phyloP scores from a whole-genome alignment of 495 filamentous ascomycete genomes.

The Aspergillus sclerotiicarbonarius region DNA sequence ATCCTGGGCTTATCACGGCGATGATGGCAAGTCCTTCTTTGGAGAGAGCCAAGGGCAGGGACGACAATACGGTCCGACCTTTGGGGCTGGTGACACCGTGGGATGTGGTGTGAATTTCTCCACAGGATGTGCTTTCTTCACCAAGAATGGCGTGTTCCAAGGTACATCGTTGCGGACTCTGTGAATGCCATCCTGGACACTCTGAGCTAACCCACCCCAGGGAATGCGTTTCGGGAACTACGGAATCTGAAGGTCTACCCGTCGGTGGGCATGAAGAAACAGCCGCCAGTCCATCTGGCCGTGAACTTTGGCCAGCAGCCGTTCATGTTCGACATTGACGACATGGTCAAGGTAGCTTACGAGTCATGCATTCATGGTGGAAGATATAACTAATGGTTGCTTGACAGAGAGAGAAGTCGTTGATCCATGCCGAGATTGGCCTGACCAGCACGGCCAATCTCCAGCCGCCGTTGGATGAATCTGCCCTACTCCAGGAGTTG shows the following conservation, averaged over 20 bases:
- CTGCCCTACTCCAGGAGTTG: slow-evolving; percentile 74
- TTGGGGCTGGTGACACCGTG: slow-evolving; percentile 73
- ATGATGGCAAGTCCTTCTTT: slow-evolving; percentile 87
- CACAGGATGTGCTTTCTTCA: slow-evolving; percentile 86
- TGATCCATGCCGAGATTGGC: slow-evolving; percentile 57
- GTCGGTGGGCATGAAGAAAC: slow-evolving; percentile 88
- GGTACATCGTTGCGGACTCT: slow-evolving; percentile 50
- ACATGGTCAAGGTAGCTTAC: slow-evolving; percentile 66
- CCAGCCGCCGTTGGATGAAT: slow-evolving; percentile 68
- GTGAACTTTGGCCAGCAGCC: slow-evolving; percentile 90
- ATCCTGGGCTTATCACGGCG: slow-evolving; percentile 96
- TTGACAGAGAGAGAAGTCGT: slow-evolving; percentile 57
- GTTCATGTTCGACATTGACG: slow-evolving; percentile 92
- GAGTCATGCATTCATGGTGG: not conserved
- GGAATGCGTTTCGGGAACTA: slow-evolving; percentile 77
- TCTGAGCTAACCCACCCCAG: slow-evolving; percentile 37
- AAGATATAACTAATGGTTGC: slow-evolving; percentile 16
- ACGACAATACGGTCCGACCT: slow-evolving; percentile 73
- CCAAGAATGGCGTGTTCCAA: slow-evolving; percentile 81
- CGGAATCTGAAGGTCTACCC: slow-evolving; percentile 72
- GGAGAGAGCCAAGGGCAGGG: slow-evolving; percentile 64
- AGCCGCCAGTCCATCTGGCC: slow-evolving; percentile 71
- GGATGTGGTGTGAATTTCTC: slow-evolving; percentile 95
- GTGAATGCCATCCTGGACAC: not conserved
- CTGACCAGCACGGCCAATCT: slow-evolving; percentile 51